These are phyloP conservation scores for Escallonia rubra DNA, from an alignment of 129 eudicot genomes.

Conservation along the genomic window DNA sequence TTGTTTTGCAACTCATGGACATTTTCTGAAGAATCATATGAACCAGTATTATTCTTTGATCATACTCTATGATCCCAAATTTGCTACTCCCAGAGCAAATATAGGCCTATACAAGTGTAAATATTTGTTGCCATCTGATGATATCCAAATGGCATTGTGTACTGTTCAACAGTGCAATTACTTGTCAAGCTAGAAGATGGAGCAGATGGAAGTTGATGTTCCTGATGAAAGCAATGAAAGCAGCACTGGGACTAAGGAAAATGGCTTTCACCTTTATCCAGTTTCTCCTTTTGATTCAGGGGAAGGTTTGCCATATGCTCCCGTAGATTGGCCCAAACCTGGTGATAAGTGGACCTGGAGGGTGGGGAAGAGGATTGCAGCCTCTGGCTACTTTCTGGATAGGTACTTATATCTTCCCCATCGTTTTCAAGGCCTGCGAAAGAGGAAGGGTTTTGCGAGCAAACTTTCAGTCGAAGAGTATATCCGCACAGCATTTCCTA, in stretches of 20 bases:
- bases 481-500: constrained; percentile 45
- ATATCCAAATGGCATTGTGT: not conserved
- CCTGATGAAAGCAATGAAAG: constrained; percentile 37
- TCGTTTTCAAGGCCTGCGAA: constrained; percentile 27
- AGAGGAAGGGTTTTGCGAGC: constrained; percentile 42
- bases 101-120: too few species aligned
- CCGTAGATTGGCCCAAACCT: constrained; percentile 64
- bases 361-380: constrained; percentile 58
- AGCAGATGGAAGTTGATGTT: constrained; percentile 55
- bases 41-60: too few species aligned
- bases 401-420: constrained; percentile 64
- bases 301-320: constrained; percentile 81
- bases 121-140: not conserved
- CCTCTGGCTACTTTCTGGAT: constrained; percentile 48
- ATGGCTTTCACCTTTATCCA: constrained; percentile 36
- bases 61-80: too few species aligned
- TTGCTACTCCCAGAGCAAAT: too few species aligned
- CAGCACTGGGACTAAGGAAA: constrained; percentile 27
- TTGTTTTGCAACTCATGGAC: too few species aligned
- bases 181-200: not conserved
- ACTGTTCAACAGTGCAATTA: not conserved
- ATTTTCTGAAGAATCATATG: too few species aligned
- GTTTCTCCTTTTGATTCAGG: constrained; percentile 46
- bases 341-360: constrained; percentile 93
- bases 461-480: constrained; percentile 52